Base-by-base conservation (phyloP, 23 red algal genomes). In the Gracilaria domingensis region DNA sequence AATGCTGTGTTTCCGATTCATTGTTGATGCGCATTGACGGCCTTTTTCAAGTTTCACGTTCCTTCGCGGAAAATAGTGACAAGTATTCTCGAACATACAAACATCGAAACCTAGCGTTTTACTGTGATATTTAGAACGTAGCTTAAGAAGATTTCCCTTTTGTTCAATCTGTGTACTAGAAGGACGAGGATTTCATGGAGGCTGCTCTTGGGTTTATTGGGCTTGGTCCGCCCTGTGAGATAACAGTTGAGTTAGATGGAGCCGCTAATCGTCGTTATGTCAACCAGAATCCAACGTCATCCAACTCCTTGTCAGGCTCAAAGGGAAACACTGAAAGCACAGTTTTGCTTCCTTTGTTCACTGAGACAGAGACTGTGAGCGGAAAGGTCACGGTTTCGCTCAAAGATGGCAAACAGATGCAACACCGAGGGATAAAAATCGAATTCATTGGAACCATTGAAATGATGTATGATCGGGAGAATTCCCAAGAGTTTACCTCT, bases 391-490 rank as follows among this genome's bases (percentile, higher is more conserved):
- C 76, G 12, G 81, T 98, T 34, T 36, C 71, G 18, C 26, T 95
- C 45, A 85, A 92, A 26, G 91, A 98, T 44, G 91, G 91, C 37
- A 98, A 95, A 42, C 44, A 80, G 13, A 55, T 98, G 42, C 60
- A 79, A 33, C 91, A 95, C 55, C 85, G 88, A 23, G 96, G 96
- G 21, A 74, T 98, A 20, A 91, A 84, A 35, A 81, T 95, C 28
- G 96, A 98, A 54, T 98, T 98, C 58, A 84, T 98, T 7, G 96
- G 96, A 30, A 81, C 96, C 36, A 98, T 98, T 53, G 96, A 98
- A 56, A 95, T 98, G 96, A 4, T 98, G 9, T 98, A 98, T 82
- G 96, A 98, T 80, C 92, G 85, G 33, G 96, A 98, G 45, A 85
- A 92, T 33, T 93, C 87, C 6, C 82, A 88, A 30, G 92, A 98